Evolutionary conservation across 345 rosid species (phyloP).

Genomic region (Hirschfeldia incana): DNA sequence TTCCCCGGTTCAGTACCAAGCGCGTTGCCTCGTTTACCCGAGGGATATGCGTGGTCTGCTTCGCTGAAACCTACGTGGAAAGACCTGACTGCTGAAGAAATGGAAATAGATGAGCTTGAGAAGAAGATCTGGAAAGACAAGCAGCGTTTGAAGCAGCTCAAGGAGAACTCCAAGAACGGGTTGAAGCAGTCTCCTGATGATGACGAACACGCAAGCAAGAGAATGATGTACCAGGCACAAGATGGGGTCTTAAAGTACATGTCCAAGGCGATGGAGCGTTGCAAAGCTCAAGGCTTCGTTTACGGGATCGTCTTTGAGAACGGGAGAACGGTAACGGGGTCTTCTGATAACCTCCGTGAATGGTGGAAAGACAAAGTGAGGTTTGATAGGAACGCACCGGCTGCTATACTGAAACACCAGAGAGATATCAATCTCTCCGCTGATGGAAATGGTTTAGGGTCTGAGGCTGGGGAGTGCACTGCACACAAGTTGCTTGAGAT

Average conservation of each 20-base stretch:
- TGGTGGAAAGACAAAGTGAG: slow-evolving; percentile 99
- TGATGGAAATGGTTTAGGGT: slow-evolving; percentile 48
- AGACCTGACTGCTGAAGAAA: slow-evolving; percentile 70
- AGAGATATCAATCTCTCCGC: slow-evolving; percentile 48
- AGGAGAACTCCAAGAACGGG: slow-evolving; percentile 62
- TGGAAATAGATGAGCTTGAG: slow-evolving; percentile 78
- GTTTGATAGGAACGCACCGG: slow-evolving; percentile 92
- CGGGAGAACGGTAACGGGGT: slow-evolving; percentile 84
- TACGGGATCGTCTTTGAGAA: slow-evolving; percentile 87
- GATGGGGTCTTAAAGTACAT: slow-evolving; percentile 85
- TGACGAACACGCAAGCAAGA: slow-evolving; percentile 43
- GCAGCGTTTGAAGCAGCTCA: slow-evolving; percentile 64
- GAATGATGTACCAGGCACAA: slow-evolving; percentile 79
- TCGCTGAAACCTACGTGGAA: slow-evolving; percentile 39
- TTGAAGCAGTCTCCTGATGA: slow-evolving; percentile 33
- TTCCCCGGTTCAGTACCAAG: background rate
- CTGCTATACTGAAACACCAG: slow-evolving; percentile 77
- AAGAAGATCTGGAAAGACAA: slow-evolving; percentile 81
- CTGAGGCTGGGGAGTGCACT: slow-evolving; percentile 57
- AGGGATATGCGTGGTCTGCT: slow-evolving; percentile 32
- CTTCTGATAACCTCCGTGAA: slow-evolving; percentile 86
- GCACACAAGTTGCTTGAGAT: slow-evolving; percentile 84
- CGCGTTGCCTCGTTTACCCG: slow-evolving; percentile 40
- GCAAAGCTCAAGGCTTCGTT: slow-evolving; percentile 91
- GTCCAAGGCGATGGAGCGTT: slow-evolving; percentile 84